A percentile compares a stretch with the other conserved stretches of the same genome.
These are phyloP conservation scores for Omphalotus guepiniiformis DNA, from an alignment of 768 basidiomycete genomes.

Conservation along the genomic window DNA sequence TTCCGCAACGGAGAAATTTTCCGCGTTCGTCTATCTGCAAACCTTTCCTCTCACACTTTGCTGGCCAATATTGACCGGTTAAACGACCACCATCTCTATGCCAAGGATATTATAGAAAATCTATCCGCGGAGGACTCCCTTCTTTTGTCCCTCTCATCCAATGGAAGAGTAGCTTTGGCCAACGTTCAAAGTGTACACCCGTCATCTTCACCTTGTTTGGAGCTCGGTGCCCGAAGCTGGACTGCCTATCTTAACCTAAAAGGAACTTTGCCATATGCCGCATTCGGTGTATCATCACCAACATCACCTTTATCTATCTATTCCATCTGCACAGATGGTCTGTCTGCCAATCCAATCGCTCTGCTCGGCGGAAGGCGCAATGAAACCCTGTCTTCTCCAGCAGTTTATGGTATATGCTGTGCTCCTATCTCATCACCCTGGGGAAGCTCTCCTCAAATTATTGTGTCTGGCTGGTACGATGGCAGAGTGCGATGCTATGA, in stretches of 20 bases:
- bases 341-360: slow-evolving; percentile 46
- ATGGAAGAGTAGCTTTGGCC: slow-evolving; percentile 43
- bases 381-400: slow-evolving; percentile 30
- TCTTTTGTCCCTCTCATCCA: slow-evolving; percentile 55
- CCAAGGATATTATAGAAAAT: slow-evolving; percentile 48
- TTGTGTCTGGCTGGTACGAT: slow-evolving; percentile 84
- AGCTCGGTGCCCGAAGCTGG: slow-evolving; percentile 59
- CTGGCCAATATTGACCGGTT: slow-evolving; percentile 17
- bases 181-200: slow-evolving; percentile 20
- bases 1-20: slow-evolving; percentile 59
- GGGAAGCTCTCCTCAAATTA: slow-evolving; percentile 65
- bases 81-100: slow-evolving; percentile 9
- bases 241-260: slow-evolving; percentile 49
- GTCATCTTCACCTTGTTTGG: slow-evolving; percentile 26
- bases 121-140: slow-evolving; percentile 41
- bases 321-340: slow-evolving; percentile 39
- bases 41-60: slow-evolving; percentile 20
- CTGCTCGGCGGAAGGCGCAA: slow-evolving; percentile 38
- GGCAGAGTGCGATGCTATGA: slow-evolving; percentile 72
- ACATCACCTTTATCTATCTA: slow-evolving; percentile 54
- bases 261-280: slow-evolving; percentile 54
- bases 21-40: slow-evolving; percentile 26
- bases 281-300: slow-evolving; percentile 60
- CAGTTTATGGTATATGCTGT: slow-evolving; percentile 69
- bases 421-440: slow-evolving; percentile 61